Percentiles rank a stretch among this genome's conserved stretches.
phyloP scores from a whole-genome alignment of 1,139 yeast genomes.

The Pichia sp. region DNA sequence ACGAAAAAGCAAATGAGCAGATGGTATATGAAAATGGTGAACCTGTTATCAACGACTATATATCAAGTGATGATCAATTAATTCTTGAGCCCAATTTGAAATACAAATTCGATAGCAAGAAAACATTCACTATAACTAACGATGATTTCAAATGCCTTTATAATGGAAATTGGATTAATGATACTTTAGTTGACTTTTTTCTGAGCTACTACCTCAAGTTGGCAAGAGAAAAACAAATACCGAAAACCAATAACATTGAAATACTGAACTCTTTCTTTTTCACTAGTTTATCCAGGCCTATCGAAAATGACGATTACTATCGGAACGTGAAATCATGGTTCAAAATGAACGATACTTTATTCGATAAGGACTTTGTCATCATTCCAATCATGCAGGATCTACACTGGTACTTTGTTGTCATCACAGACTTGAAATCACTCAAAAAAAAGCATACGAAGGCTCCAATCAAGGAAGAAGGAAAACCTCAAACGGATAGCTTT shows the following conservation, averaged over 20 bases:
- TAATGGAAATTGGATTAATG: constrained; percentile 74
- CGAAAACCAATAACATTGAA: constrained; percentile 41
- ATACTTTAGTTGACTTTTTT: constrained; percentile 67
- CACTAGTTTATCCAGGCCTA: constrained; percentile 48
- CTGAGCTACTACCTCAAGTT: constrained; percentile 46
- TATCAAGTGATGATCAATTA: constrained; percentile 28
- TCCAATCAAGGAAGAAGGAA: not conserved
- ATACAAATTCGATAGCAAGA: constrained; percentile 45
- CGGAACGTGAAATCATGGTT: constrained; percentile 78
- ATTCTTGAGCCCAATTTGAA: constrained; percentile 49
- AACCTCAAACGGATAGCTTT: not conserved
- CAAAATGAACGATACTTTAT: constrained; percentile 54
- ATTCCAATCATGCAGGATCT: constrained; percentile 77
- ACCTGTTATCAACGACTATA: constrained; percentile 21
- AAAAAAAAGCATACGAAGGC: constrained; percentile 13
- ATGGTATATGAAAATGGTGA: constrained; percentile 17
- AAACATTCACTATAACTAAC: constrained; percentile 47
- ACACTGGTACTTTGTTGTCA: constrained; percentile 88
- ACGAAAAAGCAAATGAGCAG: constrained; percentile 11
- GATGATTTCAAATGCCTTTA: constrained; percentile 66
- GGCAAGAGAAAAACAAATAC: constrained; percentile 35
- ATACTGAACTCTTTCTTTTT: constrained; percentile 84
- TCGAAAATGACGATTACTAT: constrained; percentile 40
- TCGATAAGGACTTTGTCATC: constrained; percentile 56
- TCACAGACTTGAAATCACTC: constrained; percentile 46